Percentiles rank a stretch among this genome's conserved stretches.
These are phyloP conservation scores for Salvia miltiorrhiza DNA, from an alignment of 257 asterid species.

Conservation along the genomic window DNA sequence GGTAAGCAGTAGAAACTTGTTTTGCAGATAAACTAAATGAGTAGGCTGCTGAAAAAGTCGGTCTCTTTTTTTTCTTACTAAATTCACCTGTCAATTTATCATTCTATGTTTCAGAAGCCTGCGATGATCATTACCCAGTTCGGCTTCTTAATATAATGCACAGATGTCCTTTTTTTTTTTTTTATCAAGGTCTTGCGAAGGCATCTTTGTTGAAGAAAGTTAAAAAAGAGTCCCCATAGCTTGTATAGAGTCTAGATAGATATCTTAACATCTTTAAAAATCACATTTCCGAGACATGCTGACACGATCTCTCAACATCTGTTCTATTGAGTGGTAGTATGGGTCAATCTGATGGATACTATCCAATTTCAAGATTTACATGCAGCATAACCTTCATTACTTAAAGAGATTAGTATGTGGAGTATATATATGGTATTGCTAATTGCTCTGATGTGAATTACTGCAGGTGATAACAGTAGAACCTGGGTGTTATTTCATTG, in stretches of 20 bases:
- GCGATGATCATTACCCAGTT: slow-evolving; percentile 7
- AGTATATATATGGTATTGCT: neutral
- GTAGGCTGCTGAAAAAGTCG: neutral
- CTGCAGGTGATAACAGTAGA: slow-evolving; percentile 96
- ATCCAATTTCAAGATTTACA: slow-evolving; percentile 7
- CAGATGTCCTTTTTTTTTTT: neutral
- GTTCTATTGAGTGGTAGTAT: slow-evolving; percentile 4
- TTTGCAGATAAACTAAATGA: neutral
- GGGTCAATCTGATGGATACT: no score
- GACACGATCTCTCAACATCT: neutral
- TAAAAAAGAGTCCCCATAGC: neutral
- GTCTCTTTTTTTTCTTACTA: neutral
- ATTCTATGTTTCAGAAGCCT: slow-evolving; percentile 1
- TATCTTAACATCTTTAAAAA: neutral
- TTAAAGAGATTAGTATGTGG: neutral
- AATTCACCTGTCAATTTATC: slow-evolving; percentile 4
- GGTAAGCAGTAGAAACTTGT: slow-evolving; percentile 58
- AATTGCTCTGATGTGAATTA: slow-evolving; percentile 16
- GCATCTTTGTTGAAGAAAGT: neutral
- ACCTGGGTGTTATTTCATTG: slow-evolving; percentile 96
- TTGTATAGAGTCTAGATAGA: neutral
- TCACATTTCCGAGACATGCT: slow-evolving; percentile 1
- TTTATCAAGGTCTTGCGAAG: neutral
- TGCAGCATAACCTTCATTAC: neutral
- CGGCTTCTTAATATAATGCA: neutral